phyloP scores from a whole-genome alignment of 495 filamentous ascomycete genomes.

The Lophiostoma macrostomum region DNA sequence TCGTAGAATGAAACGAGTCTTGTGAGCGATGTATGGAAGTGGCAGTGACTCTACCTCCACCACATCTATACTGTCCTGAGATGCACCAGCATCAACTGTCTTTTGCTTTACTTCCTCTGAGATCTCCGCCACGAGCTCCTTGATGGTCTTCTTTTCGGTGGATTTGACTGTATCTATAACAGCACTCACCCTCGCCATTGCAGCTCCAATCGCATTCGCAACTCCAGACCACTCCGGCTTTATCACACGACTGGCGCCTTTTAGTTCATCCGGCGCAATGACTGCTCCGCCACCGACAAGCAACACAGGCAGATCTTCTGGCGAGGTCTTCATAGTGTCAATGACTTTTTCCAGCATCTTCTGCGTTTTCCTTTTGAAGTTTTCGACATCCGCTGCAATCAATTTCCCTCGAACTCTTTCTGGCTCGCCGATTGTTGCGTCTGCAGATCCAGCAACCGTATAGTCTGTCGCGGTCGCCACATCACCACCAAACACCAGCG shows the following conservation, averaged over 20 bases:
- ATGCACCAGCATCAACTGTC: slow-evolving; percentile 48
- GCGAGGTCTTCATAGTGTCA: slow-evolving; percentile 51
- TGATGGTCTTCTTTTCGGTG: slow-evolving; percentile 42
- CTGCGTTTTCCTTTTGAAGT: slow-evolving; percentile 40
- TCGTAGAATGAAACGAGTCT: slow-evolving; percentile 50
- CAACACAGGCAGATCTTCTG: slow-evolving; percentile 47
- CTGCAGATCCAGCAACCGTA: slow-evolving; percentile 43
- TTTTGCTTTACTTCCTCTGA: slow-evolving; percentile 39
- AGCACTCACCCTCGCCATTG: slow-evolving; percentile 55
- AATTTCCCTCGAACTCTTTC: slow-evolving; percentile 30
- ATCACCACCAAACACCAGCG: slow-evolving; percentile 53
- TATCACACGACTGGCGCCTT: slow-evolving; percentile 31
- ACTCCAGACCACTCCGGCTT: slow-evolving; percentile 40
- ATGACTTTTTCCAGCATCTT: slow-evolving; percentile 47
- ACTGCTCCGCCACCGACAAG: slow-evolving; percentile 44
- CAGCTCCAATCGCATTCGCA: slow-evolving; percentile 58
- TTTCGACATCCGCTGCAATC: slow-evolving; percentile 34
- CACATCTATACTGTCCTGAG: slow-evolving; percentile 39
- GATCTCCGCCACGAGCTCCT: slow-evolving; percentile 27
- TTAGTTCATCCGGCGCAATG: slow-evolving; percentile 32
- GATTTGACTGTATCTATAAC: slow-evolving; percentile 48
- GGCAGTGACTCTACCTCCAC: slow-evolving; percentile 49
- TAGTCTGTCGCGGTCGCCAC: slow-evolving; percentile 51
- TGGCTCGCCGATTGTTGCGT: slow-evolving; percentile 42
- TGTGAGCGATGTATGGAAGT: slow-evolving; percentile 49